These are phyloP conservation scores for Russula griseocarnosa DNA, from an alignment of 768 basidiomycete species.

Conservation along the genomic window DNA sequence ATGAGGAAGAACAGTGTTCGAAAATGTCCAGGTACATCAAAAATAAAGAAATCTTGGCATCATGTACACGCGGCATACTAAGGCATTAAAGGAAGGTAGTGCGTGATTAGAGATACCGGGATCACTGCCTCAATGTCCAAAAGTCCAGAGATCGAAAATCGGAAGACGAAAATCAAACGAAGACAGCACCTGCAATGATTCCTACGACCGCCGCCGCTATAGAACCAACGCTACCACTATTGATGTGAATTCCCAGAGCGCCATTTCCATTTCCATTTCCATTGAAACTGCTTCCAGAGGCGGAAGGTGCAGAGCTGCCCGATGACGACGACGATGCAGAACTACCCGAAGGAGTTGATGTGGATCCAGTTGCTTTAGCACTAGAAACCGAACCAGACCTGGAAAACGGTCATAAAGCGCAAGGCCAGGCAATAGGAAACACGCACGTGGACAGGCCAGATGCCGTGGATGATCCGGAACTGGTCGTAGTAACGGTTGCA, in stretches of 20 bases:
- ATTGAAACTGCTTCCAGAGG: slow-evolving; percentile 17
- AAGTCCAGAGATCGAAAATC: slow-evolving; percentile 14
- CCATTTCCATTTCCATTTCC: slow-evolving; percentile 14
- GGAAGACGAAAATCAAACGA: slow-evolving; percentile 8
- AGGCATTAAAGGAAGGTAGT: too few relatives aligned
- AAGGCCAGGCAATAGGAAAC: neutral
- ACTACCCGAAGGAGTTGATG: neutral
- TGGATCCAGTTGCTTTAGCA: neutral
- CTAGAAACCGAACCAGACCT: slow-evolving; percentile 16
- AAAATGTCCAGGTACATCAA: slow-evolving; percentile 14
- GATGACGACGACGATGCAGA: slow-evolving; percentile 3
- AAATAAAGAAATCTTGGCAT: slow-evolving; percentile 2
- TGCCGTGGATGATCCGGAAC: slow-evolving; percentile 1
- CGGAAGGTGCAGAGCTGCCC: neutral
- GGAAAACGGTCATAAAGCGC: neutral
- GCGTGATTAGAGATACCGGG: neutral
- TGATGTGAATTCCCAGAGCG: neutral
- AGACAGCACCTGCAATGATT: slow-evolving; percentile 16
- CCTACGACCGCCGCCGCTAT: slow-evolving; percentile 14
- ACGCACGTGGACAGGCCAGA: slow-evolving; percentile 10
- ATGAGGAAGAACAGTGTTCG: neutral
- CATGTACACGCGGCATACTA: neutral
- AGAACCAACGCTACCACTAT: neutral
- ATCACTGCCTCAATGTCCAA: neutral
- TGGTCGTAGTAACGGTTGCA: slow-evolving; percentile 14